Base-by-base conservation (phyloP, 176 grass and related monocot species). In the Bolboschoenus planiculmis region DNA sequence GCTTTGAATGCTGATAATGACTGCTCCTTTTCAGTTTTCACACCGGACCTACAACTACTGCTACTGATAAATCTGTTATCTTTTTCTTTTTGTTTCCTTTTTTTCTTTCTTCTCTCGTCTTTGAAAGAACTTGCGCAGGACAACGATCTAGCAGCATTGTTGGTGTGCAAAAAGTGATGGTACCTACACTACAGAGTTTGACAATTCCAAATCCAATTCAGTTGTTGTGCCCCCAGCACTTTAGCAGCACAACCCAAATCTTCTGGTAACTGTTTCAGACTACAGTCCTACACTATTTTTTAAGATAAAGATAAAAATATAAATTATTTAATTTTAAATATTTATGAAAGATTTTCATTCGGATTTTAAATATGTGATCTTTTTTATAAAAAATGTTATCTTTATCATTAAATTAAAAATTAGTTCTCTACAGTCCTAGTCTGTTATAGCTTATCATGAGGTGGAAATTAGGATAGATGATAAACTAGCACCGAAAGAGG, bases 211-310 rank as follows among this genome's bases (percentile, higher is more conserved):
- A 44, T 27, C n/a, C 68, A 73, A 73, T 73, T 39, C 39, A 46
- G 39, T 47, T 73, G 65, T 68, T 39, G 65, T 68, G 29, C 60
- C 59, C n/a, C n/a, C n/a, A n/a, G n/a, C n/a, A n/a, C n/a, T n/a
- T n/a, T n/a, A n/a, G n/a, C n/a, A n/a, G n/a, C n/a, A n/a, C n/a
- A 64, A 6, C 29, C 14, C 3, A 31, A 65, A 61, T 30, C 11
- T 29, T 14, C 26, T 64, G 61, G 61, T 65, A 65, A 74, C 42
- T 74, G 23, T 74, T 47, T 74, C 70, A 48, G 42, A 16, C 33
- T n/a, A n/a, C n/a, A n/a, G n/a, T n/a, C n/a, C n/a, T n/a, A n/a
- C n/a, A n/a, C n/a, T n/a, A n/a, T n/a, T n/a, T n/a, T n/a, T n/a
- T n/a, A n/a, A n/a, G n/a, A n/a, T n/a, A n/a, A n/a, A n/a, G n/a